Conservation (phyloP, 768 basidiomycete species). For the Pisolithus microcarpus region DNA sequence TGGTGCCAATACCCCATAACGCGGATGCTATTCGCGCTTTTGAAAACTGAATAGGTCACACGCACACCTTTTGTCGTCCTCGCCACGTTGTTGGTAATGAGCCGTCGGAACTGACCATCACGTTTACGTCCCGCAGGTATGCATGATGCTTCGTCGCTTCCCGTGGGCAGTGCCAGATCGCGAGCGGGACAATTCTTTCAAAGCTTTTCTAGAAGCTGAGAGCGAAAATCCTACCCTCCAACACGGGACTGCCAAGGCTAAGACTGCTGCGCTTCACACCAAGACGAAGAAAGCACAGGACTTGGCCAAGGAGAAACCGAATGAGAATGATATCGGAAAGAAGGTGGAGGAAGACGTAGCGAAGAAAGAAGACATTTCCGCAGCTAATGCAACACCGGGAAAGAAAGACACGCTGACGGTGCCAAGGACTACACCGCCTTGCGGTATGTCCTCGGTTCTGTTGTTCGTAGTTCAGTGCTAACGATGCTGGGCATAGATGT, state of each 20-base stretch:
- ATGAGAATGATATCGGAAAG: neutral
- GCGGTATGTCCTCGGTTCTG: constrained; percentile 9
- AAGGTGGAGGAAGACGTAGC: neutral
- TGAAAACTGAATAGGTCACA: neutral
- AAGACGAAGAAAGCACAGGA: constrained; percentile 4
- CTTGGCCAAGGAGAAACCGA: neutral
- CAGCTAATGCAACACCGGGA: neutral
- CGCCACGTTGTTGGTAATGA: neutral
- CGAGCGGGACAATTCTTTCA: constrained; percentile 87
- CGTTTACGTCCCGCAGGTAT: constrained; percentile 28
- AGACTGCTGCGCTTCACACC: constrained; percentile 1
- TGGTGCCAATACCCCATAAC: too few species aligned
- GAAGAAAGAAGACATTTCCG: neutral
- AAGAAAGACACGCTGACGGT: neutral
- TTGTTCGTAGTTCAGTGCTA: constrained; percentile 10
- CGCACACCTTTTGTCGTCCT: neutral
- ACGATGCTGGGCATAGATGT: constrained; percentile 10
- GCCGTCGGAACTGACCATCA: neutral
- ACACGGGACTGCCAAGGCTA: constrained; percentile 14
- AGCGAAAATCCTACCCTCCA: constrained; percentile 58
- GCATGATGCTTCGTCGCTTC: constrained; percentile 95
- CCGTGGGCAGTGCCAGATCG: constrained; percentile 98
- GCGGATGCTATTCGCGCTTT: too few species aligned
- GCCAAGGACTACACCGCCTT: constrained; percentile 1
- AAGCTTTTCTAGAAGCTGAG: constrained; percentile 87